phyloP scores from a whole-genome alignment of 441 rosid species.

The Daphne laureola region DNA sequence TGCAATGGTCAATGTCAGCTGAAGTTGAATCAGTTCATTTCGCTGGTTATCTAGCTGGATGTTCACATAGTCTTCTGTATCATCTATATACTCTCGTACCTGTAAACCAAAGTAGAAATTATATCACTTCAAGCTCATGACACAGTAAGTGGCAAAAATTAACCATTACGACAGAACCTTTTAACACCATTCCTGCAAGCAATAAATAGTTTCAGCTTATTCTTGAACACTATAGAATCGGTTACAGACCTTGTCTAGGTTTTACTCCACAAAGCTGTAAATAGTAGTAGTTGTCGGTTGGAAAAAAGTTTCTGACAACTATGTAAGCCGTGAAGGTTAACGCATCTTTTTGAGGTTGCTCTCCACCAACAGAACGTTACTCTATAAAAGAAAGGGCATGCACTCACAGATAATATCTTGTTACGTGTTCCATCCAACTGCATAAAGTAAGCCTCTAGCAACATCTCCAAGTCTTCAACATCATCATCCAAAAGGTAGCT shows the following conservation, averaged over 20 bases:
- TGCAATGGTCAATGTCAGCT: constrained; percentile 71
- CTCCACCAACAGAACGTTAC: too few species aligned
- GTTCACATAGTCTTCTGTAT: constrained; percentile 91
- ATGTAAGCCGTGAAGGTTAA: too few species aligned
- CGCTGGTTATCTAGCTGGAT: constrained; percentile 90
- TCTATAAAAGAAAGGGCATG: constrained; percentile 5
- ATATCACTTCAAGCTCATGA: constrained; percentile 6
- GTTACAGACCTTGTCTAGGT: too few species aligned
- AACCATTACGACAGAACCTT: too few species aligned
- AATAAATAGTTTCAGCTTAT: too few species aligned
- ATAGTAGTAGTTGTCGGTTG: too few species aligned
- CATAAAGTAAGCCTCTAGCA: constrained; percentile 93
- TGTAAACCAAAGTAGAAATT: constrained; percentile 17
- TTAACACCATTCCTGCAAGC: too few species aligned
- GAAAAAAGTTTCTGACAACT: too few species aligned
- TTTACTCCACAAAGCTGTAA: too few species aligned
- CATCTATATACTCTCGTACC: constrained; percentile 95
- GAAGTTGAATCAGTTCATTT: constrained; percentile 89
- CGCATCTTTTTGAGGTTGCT: too few species aligned
- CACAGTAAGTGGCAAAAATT: background rate
- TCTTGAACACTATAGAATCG: too few species aligned
- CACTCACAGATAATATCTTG: constrained; percentile 85
- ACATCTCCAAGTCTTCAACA: constrained; percentile 90
- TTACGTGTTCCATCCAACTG: constrained; percentile 91
- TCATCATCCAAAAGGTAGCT: constrained; percentile 47